Evolutionary conservation across 345 rosid species (phyloP), one percentile per base, ranked within the genome.

Genomic region (Heritiera fomes): DNA sequence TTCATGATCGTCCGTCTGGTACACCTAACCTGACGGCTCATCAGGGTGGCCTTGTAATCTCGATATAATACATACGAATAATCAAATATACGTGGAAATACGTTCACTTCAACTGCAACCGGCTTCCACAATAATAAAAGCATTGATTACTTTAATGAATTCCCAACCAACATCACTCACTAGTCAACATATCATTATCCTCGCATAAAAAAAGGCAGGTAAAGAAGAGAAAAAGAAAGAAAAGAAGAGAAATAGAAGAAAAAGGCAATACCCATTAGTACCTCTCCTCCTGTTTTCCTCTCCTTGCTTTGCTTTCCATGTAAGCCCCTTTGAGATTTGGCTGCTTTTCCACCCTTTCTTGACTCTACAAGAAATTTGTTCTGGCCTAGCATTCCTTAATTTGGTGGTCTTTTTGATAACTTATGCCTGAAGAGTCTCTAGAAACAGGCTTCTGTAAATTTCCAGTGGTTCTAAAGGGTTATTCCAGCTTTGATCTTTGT

Each of bases 131-230:
- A 60, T 72, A 82, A 66, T 80, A 52, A 82, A 82, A 82, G 80
- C 84, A 85, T 85, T 85, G 63, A 80, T 83, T 77, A 79, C 87
- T 85, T 86, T 76, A 69, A 82, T 81, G 77, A 34, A 73, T 78
- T 81, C 84, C 82, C 92, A 85, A 83, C 89, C 80, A 88, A 84
- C 80, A 56, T 30, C 69, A 52, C 71, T 0, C 61, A 46, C 38
- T 80, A 78, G 72, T 88, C 89, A 88, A 87, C 87, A 87, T 81
- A 78, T 78, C 82, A 79, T 82, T 78, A 46, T 82, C 84, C 71
- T 61, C 60, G 49, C 50, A 79, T 53, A 81, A 17, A 59, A 34
- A 12, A 79, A 38, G 9, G 75, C 12, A 75, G 59, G 56, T 49
- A 71, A 76, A 68, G 78, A 59, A 69, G 28, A 23, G 28, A 23